Percentiles rank a stretch among this genome's conserved stretches.
Evolutionary conservation across 164 flowering plant genomes (phyloP).

Genomic region (Tetracentron sinense): DNA sequence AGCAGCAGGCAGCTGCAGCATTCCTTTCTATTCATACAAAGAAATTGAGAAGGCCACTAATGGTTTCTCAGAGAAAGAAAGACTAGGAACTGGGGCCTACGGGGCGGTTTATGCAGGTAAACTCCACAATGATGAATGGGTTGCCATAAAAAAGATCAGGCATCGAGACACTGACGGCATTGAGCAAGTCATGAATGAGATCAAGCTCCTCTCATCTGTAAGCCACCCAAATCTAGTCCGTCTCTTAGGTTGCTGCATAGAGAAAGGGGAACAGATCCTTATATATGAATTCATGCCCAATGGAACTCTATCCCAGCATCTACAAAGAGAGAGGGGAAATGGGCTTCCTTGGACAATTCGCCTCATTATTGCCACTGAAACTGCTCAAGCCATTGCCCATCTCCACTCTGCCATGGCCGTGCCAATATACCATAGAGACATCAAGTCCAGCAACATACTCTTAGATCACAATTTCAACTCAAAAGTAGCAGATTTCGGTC

Average conservation of each 20-base stretch:
- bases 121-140: slow-evolving; percentile 54
- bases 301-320: slow-evolving; percentile 80
- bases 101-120: slow-evolving; percentile 86
- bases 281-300: slow-evolving; percentile 93
- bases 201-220: slow-evolving; percentile 74
- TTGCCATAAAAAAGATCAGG: slow-evolving; percentile 73
- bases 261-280: slow-evolving; percentile 67
- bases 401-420: slow-evolving; percentile 69
- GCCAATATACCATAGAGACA: slow-evolving; percentile 84
- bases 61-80: slow-evolving; percentile 54
- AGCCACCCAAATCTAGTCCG: slow-evolving; percentile 81
- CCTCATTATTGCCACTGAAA: slow-evolving; percentile 65
- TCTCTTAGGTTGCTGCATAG: slow-evolving; percentile 82
- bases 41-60: slow-evolving; percentile 79
- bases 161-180: slow-evolving; percentile 53
- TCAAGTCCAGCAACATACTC: slow-evolving; percentile 89
- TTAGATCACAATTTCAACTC: slow-evolving; percentile 59
- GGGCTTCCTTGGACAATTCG: slow-evolving; percentile 72
- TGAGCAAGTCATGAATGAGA: slow-evolving; percentile 78
- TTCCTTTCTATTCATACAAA: slow-evolving; percentile 64
- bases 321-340: slow-evolving; percentile 54
- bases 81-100: slow-evolving; percentile 79
- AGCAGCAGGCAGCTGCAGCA: slow-evolving; percentile 40
- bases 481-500: slow-evolving; percentile 93
- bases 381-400: slow-evolving; percentile 76